Percentiles rank a stretch among this genome's conserved stretches.
Conservation (phyloP, 2,329 filamentous ascomycete species). For the Parastagonospora nodorum region DNA sequence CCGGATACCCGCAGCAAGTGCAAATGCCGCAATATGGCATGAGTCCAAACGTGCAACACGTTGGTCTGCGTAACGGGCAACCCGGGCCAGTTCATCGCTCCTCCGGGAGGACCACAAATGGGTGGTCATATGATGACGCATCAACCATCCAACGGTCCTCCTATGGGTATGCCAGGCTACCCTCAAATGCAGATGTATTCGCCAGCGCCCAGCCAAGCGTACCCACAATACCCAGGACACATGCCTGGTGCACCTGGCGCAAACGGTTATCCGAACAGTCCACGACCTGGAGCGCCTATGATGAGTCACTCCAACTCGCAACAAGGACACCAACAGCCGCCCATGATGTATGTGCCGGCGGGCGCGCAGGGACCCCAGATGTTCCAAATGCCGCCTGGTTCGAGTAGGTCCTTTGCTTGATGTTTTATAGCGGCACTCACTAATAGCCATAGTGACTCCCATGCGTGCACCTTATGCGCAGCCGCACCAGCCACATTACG, state of each 20-base stretch:
- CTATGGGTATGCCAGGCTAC: conserved; percentile 69
- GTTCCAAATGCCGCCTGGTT: conserved; percentile 73
- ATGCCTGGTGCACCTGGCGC: conserved; percentile 62
- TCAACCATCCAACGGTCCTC: conserved; percentile 68
- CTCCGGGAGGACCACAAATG: conserved; percentile 70
- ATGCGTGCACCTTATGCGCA: conserved; percentile 47
- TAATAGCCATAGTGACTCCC: conserved; percentile 41
- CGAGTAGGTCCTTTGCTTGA: conserved; percentile 64
- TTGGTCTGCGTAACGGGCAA: conserved; percentile 73
- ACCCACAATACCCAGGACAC: conserved; percentile 63
- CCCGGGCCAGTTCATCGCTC: conserved; percentile 76
- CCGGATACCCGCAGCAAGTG: conserved; percentile 54
- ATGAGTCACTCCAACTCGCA: conserved; percentile 96
- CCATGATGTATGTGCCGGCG: conserved; percentile 76
- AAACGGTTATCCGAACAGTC: conserved; percentile 81
- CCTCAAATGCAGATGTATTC: conserved; percentile 86
- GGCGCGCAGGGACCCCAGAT: conserved; percentile 76
- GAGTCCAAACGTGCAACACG: conserved; percentile 71
- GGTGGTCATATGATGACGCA: conserved; percentile 80
- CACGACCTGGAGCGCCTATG: conserved; percentile 79
- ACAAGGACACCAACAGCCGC: conserved; percentile 68
- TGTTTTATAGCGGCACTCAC: background rate
- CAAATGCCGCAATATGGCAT: conserved; percentile 74
- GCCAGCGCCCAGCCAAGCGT: conserved; percentile 66
- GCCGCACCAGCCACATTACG: conserved; percentile 48